Conservation (phyloP, 257 asterid species). For the Lycium barbarum region DNA sequence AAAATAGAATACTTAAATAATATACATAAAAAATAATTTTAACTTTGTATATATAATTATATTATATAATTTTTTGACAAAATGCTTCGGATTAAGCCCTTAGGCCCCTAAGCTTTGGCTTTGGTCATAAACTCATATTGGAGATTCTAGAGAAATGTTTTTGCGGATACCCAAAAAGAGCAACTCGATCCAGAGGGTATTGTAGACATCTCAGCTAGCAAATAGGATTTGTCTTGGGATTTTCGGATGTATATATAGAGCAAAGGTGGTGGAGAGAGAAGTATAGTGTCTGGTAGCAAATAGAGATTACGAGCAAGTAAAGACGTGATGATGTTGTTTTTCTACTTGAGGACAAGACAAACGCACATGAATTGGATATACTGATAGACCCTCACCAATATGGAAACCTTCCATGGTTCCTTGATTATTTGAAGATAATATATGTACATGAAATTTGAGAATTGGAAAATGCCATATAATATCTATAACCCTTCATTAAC, state of each 20-base stretch:
- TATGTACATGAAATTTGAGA: not conserved
- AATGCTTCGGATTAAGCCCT: no score
- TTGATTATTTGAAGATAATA: not conserved
- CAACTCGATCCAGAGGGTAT: constrained; percentile 44
- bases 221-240: not conserved
- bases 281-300: constrained; percentile 52
- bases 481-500: not conserved
- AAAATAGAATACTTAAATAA: no score
- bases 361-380: constrained; percentile 58
- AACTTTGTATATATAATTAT: no score
- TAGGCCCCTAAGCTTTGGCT: no score
- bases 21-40: no score
- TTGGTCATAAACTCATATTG: not conserved
- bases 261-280: not conserved
- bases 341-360: constrained; percentile 67
- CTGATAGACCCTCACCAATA: constrained; percentile 37
- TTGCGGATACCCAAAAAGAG: no score
- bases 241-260: not conserved
- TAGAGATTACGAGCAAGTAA: constrained; percentile 46
- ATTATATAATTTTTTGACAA: no score
- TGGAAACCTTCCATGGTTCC: constrained; percentile 29
- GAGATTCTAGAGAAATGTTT: not conserved
- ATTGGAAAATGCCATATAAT: not conserved
- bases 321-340: constrained; percentile 55
- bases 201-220: constrained; percentile 40